Evolutionary conservation across 345 rosid genomes (phyloP), one percentile per base, ranked within the genome.

Genomic region (Raphanus sativus): DNA sequence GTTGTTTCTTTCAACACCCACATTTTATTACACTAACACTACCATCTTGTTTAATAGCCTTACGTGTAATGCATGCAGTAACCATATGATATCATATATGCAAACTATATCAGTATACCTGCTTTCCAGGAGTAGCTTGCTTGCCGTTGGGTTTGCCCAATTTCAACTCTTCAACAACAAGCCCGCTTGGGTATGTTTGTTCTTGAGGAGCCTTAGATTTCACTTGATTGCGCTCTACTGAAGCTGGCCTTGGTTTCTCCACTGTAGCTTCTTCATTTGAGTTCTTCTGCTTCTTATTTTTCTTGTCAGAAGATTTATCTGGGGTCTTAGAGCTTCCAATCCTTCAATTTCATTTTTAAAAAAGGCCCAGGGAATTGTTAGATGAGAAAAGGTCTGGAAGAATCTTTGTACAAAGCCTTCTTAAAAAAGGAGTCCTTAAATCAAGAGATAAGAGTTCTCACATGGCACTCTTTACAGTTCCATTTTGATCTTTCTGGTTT

Each of bases 81-180:
- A n/a, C 3, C n/a, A 7, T 62, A 11, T 45, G 30, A 59, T 42
- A 66, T 75, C 25, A 38, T 62, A 52, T 32, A 6, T 45, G 26
- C 64, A 17, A 45, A 11, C 32, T 17, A 45, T 38, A 38, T 38
- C 1, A 48, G 55, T 48, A 59, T 4, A 91, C 99, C 96, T 81
- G 83, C 48, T 84, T 86, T 70, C 98, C 98, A 66, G 88, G 93
- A 65, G 86, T 77, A 77, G 99, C 99, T 81, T 84, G 88, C 88
- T 84, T 93, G 71, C 91, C 97, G 78, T 89, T 89, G n/a, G 99
- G 98, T 81, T 85, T 89, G 77, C 99, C 96, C 91, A 96, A 86
- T 69, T 75, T 80, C 67, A 96, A 45, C 83, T 93, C 97, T 84
- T 96, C 91, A 58, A 96, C 86, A 67, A 88, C 85, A 77, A 96